Conservation (phyloP, 2,329 filamentous ascomycete genomes). For the Aspergillus glaucus region DNA sequence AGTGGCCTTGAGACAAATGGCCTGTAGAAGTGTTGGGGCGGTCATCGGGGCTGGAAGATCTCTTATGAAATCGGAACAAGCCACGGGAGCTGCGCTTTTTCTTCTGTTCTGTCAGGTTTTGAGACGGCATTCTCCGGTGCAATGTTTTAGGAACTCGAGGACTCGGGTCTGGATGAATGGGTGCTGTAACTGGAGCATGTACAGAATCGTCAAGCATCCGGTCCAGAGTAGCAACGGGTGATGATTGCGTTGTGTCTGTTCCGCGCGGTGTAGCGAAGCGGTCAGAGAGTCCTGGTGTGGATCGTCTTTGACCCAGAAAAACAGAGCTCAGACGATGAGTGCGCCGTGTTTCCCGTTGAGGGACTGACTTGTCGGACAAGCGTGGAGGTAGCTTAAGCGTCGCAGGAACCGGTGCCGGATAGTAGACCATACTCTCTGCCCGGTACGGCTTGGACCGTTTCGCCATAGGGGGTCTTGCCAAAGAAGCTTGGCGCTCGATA, state of each 20-base stretch:
- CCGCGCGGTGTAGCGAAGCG: neutral
- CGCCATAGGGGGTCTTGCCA: constrained; percentile 36
- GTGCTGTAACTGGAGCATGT: constrained; percentile 79
- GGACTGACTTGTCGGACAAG: constrained; percentile 65
- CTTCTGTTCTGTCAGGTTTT: constrained; percentile 18
- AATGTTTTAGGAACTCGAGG: constrained; percentile 64
- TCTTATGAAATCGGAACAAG: constrained; percentile 18
- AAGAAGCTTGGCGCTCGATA: constrained; percentile 28
- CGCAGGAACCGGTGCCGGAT: constrained; percentile 87
- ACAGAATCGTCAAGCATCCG: constrained; percentile 87
- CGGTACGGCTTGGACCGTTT: constrained; percentile 32
- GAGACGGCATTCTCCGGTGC: constrained; percentile 22
- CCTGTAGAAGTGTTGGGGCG: constrained; percentile 6
- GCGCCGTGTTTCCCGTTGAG: constrained; percentile 61
- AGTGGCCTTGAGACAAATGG: constrained; percentile 4
- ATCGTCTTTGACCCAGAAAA: constrained; percentile 45
- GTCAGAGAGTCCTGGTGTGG: neutral
- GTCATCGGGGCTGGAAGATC: constrained; percentile 11
- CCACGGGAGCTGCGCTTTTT: constrained; percentile 27
- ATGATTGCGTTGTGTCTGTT: constrained; percentile 51
- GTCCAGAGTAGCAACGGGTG: constrained; percentile 81
- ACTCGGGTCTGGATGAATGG: constrained; percentile 75
- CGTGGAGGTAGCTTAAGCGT: constrained; percentile 90
- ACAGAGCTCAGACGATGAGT: constrained; percentile 66
- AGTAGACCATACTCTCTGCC: constrained; percentile 81